A percentile compares a stretch with the other conserved stretches of the same genome.
Conservation (phyloP, 352 stramenopile species). For the Pythium guiyangense region DNA sequence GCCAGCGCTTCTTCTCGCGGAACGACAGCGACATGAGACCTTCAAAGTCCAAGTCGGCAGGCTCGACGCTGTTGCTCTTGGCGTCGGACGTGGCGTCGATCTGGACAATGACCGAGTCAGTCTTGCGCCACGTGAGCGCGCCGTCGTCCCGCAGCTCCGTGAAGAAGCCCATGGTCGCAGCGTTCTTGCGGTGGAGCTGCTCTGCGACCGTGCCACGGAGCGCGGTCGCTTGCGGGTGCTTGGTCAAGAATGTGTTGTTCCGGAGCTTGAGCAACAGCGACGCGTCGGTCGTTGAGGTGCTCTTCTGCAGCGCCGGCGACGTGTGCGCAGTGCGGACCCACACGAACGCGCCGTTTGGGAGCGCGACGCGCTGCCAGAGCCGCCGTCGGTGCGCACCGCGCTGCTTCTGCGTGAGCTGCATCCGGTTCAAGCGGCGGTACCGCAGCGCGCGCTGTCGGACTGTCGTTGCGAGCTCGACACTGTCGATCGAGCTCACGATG, state of each 20-base stretch:
- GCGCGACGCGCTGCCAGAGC: constrained; percentile 56
- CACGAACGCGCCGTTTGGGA: constrained; percentile 53
- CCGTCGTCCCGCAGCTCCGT: constrained; percentile 46
- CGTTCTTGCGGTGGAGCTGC: constrained; percentile 76
- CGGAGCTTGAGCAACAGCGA: constrained; percentile 50
- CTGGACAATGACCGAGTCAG: constrained; percentile 38
- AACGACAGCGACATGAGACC: constrained; percentile 65
- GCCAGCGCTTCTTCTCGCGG: constrained; percentile 73
- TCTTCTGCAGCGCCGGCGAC: constrained; percentile 18
- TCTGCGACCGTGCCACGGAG: constrained; percentile 47
- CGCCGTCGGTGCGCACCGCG: constrained; percentile 41
- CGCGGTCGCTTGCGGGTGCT: constrained; percentile 37
- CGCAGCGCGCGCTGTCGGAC: constrained; percentile 50
- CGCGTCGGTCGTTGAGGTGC: constrained; percentile 16
- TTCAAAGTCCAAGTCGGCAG: constrained; percentile 46
- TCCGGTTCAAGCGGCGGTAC: constrained; percentile 60
- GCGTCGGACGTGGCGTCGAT: constrained; percentile 22
- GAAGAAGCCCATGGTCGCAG: constrained; percentile 64
- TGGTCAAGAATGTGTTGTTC: constrained; percentile 53
- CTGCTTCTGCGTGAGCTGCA: constrained; percentile 67
- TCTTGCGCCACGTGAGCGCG: constrained; percentile 43
- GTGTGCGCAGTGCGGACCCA: constrained; percentile 52
- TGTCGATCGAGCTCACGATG: constrained; percentile 9
- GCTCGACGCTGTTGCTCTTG: constrained; percentile 19
- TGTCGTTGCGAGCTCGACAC: constrained; percentile 27